These are phyloP conservation scores for Corchorus olitorius DNA, from an alignment of 345 rosid species.

Conservation along the genomic window DNA sequence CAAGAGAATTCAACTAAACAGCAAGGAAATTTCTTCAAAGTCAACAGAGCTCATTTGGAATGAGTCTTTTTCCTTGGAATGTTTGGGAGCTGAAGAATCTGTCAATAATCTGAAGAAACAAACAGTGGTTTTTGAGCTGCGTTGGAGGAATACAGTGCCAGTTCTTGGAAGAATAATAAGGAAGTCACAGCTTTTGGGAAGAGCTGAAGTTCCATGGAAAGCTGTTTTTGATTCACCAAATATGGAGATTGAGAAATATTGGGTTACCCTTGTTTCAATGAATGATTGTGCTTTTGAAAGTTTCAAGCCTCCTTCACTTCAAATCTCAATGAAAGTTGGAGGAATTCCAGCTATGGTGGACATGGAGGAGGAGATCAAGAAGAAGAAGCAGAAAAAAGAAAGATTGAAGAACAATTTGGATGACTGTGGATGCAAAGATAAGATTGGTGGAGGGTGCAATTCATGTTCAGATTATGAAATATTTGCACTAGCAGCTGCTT, in stretches of 20 bases:
- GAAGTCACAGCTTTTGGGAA: constrained; percentile 58
- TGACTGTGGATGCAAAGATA: constrained; percentile 34
- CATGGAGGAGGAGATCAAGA: constrained; percentile 10
- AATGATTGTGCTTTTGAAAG: constrained; percentile 20
- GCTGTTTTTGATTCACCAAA: constrained; percentile 47
- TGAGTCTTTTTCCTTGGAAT: constrained; percentile 59
- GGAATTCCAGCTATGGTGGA: constrained; percentile 9
- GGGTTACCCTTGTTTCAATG: constrained; percentile 38
- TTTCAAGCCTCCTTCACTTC: constrained; percentile 46
- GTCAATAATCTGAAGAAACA: constrained; percentile 46
- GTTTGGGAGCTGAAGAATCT: constrained; percentile 56
- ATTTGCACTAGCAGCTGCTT: constrained; percentile 47
- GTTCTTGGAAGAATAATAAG: constrained; percentile 36
- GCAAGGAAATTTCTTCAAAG: constrained; percentile 43
- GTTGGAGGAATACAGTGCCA: constrained; percentile 42
- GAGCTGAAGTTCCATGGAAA: constrained; percentile 56
- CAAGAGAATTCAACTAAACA: constrained; percentile 56
- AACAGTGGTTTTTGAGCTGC: constrained; percentile 58
- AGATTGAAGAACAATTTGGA: constrained; percentile 22
- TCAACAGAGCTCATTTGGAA: constrained; percentile 49
- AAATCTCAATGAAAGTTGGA: constrained; percentile 39
- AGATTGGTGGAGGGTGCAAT: constrained; percentile 19
- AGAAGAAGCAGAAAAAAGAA: constrained; percentile 19
- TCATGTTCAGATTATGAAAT: constrained; percentile 41
- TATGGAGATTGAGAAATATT: constrained; percentile 46